Evolutionary conservation across 2,329 filamentous ascomycete species (phyloP), one percentile per base, ranked within the genome.

Genomic region (Fusarium annulatum): DNA sequence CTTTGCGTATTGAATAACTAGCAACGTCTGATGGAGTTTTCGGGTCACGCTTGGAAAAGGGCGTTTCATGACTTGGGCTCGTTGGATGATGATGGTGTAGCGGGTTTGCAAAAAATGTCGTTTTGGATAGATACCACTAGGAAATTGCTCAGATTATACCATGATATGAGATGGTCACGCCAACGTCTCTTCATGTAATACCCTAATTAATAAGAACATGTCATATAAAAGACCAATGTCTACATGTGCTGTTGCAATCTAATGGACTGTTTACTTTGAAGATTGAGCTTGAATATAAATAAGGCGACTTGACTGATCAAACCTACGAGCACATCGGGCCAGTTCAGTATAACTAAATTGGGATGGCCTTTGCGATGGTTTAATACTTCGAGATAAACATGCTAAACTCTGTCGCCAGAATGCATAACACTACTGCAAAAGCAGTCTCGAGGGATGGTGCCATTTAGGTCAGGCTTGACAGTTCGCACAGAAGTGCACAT

Each of bases 61-160:
- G 67, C n/a, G 67, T 74, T 72, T 69, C 42, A 42, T 73, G 70
- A 48, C 49, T 53, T 59, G 51, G 52, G 39, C 42, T 49, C 60
- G 12, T 67, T 38, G 39, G 58, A 72, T 51, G 64, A 61, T 48
- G 41, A 61, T 18, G 49, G 39, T 57, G 62, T 48, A 71, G 51
- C 52, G 45, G 41, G 46, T 67, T 60, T 67, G 48, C 61, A 34
- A 56, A 56, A 71, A 67, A 67, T 33, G 49, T 34, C 45, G 33
- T 58, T 71, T 57, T 69, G 67, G 58, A 52, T 56, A 59, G 57
- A 72, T 55, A 68, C 43, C 58, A 67, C 14, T 30, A 38, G 63
- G 38, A 62, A 55, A 43, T 57, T 71, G 55, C 36, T 26, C 52
- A 23, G 49, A 51, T 64, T 43, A 56, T 45, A 69, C 15, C 33